Evolutionary conservation across 257 asterid species (phyloP), one percentile per base, ranked within the genome.

Genomic region (Anisodus acutangulus): DNA sequence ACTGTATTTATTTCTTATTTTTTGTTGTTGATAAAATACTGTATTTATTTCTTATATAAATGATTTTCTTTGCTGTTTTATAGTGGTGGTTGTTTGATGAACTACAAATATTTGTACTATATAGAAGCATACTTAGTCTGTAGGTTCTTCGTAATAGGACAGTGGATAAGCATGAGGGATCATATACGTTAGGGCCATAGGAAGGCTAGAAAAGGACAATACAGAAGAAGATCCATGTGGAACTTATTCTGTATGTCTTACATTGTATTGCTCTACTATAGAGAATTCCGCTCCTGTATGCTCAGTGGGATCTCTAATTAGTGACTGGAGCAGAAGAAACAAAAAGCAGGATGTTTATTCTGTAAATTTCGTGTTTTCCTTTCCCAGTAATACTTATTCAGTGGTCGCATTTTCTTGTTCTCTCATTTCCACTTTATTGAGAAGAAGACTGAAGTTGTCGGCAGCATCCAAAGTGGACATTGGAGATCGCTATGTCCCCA

Each of bases 401-500:
- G 59, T 7, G 13, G 62, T 3, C 3, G 22, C 62, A 12, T 74
- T 74, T 74, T 74, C 45, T 51, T 74, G 45, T 13, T 31, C 45
- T 74, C 62, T 26, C 81, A 51, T 74, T 49, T 49, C 62, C 62
- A 19, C 60, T 49, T 74, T 74, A 49, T 26, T 74, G 81, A 19
- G 62, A 49, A 74, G 19, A 12, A 49, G 62, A 49, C 12, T 74
- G 43, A 74, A 74, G 19, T 74, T 5, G 41, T 22, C n/a, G 17
- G 41, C 59, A 19, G 31, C 19, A 74, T 74, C 60, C 60, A 49
- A 74, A 45, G 10, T 72, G 49, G 74, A 12, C n/a, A 66, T 47
- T 72, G 80, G 80, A 47, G 80, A 72, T 72, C 60, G 3, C 43
- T 74, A 5, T 74, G 59, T 22, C 26, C 43, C 62, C 19, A 47